These are phyloP conservation scores for Hygrophorus pudorinus DNA, from an alignment of 768 basidiomycete species.

Conservation along the genomic window DNA sequence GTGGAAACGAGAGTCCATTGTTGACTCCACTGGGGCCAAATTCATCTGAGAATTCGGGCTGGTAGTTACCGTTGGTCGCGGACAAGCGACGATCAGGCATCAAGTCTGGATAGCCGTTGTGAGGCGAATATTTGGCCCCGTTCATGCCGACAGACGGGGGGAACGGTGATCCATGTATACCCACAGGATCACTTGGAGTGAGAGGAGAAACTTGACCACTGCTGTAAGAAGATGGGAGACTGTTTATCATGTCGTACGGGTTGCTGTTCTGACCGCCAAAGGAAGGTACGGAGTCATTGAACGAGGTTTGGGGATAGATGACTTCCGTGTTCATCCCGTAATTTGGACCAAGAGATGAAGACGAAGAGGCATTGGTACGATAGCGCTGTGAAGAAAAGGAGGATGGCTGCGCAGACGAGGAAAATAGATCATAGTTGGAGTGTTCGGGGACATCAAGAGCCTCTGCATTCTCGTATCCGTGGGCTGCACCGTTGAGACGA, in stretches of 20 bases:
- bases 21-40: constrained; percentile 43
- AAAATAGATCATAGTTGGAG: constrained; percentile 55
- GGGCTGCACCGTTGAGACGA: constrained; percentile 24
- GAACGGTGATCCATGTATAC: constrained; percentile 43
- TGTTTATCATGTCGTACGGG: constrained; percentile 58
- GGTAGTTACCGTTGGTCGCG: constrained; percentile 36
- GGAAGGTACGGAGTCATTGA: constrained; percentile 49
- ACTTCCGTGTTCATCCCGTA: constrained; percentile 46
- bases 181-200: constrained; percentile 56
- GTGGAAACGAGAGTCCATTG: constrained; percentile 35
- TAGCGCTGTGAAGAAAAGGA: constrained; percentile 53
- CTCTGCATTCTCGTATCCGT: constrained; percentile 43
- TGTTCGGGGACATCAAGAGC: constrained; percentile 46
- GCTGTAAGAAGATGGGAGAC: constrained; percentile 47
- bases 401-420: constrained; percentile 27
- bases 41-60: constrained; percentile 54
- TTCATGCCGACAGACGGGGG: constrained; percentile 24
- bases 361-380: constrained; percentile 62
- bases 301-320: constrained; percentile 50
- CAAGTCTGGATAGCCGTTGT: constrained; percentile 47
- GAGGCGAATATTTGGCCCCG: constrained; percentile 47
- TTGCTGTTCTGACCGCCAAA: constrained; percentile 42
- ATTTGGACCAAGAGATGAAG: constrained; percentile 51
- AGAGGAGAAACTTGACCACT: constrained; percentile 72
- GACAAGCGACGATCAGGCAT: constrained; percentile 51